phyloP scores from a whole-genome alignment of 2,329 filamentous ascomycete species.

The Hymenoscyphus infarciens region DNA sequence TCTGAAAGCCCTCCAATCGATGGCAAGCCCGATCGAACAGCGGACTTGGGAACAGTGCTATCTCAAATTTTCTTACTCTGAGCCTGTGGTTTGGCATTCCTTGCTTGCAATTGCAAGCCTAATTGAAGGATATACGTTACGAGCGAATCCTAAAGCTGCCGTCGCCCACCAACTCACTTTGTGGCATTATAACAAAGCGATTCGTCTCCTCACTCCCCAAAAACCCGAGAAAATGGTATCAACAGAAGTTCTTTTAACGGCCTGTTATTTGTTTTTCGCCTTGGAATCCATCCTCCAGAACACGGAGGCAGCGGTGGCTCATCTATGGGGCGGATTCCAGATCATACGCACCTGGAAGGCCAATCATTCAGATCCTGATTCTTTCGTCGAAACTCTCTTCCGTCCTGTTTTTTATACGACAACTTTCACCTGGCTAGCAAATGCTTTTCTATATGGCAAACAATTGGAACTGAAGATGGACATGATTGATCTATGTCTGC shows the following conservation, averaged over 20 bases:
- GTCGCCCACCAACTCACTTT: background rate
- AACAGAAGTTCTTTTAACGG: background rate
- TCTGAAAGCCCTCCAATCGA: background rate
- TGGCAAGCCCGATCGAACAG: background rate
- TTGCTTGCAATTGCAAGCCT: constrained; percentile 5
- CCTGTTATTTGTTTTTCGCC: background rate
- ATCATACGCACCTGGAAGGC: background rate
- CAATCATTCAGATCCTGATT: background rate
- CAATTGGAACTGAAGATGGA: background rate
- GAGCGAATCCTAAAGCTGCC: background rate
- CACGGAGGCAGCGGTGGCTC: background rate
- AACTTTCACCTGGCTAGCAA: background rate
- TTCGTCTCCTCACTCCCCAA: background rate
- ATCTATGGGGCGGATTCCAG: background rate
- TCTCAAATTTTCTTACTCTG: background rate
- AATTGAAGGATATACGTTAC: background rate
- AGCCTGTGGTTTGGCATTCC: constrained; percentile 3
- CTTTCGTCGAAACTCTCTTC: background rate
- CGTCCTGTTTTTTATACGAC: background rate
- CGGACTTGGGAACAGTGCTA: background rate
- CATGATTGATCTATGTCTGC: background rate
- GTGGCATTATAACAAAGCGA: background rate
- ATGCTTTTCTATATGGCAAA: background rate
- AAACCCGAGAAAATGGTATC: background rate
- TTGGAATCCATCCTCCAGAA: background rate